Evolutionary conservation across 2,329 filamentous ascomycete genomes (phyloP).

Genomic region (Ophiocordyceps camponoti-leonardi): DNA sequence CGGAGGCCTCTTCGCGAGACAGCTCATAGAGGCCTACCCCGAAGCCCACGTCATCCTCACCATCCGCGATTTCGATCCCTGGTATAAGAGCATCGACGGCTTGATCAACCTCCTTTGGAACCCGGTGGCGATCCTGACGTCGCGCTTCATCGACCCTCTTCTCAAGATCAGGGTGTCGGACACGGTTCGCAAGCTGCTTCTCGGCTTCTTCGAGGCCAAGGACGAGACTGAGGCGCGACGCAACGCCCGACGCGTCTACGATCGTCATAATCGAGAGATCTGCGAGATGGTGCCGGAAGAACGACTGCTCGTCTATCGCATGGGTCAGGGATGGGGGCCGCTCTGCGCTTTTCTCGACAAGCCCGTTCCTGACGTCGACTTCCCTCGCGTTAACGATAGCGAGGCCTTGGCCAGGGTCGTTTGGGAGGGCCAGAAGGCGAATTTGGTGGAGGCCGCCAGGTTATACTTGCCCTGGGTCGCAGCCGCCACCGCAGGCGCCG

Average conservation of each 20-base stretch:
- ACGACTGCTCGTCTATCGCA: conserved; percentile 12
- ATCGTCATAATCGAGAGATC: conserved; percentile 10
- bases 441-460: not conserved
- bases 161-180: not conserved
- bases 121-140: not conserved
- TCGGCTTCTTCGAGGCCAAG: conserved; percentile 2
- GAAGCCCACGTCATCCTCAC: conserved; percentile 12
- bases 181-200: not conserved
- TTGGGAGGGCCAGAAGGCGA: not conserved
- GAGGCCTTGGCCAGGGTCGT: not conserved
- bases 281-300: conserved; percentile 7
- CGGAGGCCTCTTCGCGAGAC: conserved; percentile 7
- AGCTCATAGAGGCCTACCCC: conserved; percentile 12
- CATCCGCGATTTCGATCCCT: conserved; percentile 11
- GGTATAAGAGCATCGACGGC: conserved; percentile 9
- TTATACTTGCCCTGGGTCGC: not conserved
- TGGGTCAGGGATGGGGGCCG: conserved; percentile 15
- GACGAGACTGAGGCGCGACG: conserved; percentile 4
- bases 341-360: conserved; percentile 17
- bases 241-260: conserved; percentile 7
- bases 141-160: not conserved
- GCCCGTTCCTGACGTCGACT: conserved; percentile 9
- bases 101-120: not conserved
- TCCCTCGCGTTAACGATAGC: conserved; percentile 13
- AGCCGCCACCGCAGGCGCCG: not conserved